Evolutionary conservation across 1,284 basidiomycete genomes (phyloP).

Genomic region (Wolfiporia cocos): DNA sequence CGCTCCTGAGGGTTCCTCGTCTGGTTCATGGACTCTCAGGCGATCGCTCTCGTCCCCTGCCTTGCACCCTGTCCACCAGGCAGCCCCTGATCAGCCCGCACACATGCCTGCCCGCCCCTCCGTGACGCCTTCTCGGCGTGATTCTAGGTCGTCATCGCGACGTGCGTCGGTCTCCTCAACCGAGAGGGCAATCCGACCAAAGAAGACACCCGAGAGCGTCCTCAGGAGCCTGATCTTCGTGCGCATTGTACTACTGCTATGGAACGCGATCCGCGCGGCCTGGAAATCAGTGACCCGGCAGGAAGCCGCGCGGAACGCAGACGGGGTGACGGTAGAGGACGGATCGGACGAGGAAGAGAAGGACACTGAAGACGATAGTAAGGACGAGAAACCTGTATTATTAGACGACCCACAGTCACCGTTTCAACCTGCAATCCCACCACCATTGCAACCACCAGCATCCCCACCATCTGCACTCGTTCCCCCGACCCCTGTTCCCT

Average conservation of each 20-base stretch:
- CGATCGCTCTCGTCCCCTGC: conserved; percentile 48
- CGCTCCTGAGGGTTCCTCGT: conserved; percentile 17
- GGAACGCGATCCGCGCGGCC: conserved; percentile 44
- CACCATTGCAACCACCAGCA: conserved; percentile 10
- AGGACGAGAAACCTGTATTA: conserved; percentile 28
- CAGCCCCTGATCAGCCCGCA: conserved; percentile 8
- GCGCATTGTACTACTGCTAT: conserved; percentile 43
- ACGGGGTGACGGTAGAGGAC: conserved; percentile 21
- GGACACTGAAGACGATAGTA: conserved; percentile 34
- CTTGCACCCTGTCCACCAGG: conserved; percentile 21
- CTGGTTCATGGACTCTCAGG: conserved; percentile 25
- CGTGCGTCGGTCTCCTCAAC: conserved; percentile 19
- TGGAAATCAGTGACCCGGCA: conserved; percentile 35
- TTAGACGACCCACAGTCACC: conserved; percentile 20
- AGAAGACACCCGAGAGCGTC: conserved; percentile 21
- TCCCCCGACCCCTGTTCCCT: not conserved
- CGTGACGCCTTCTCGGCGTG: conserved; percentile 17
- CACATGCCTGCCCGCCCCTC: conserved; percentile 19
- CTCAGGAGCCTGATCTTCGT: conserved; percentile 46
- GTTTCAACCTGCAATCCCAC: conserved; percentile 19
- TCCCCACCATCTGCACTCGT: conserved; percentile 17
- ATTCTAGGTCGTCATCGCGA: conserved; percentile 18
- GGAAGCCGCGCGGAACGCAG: conserved; percentile 6
- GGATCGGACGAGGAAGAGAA: conserved; percentile 31
- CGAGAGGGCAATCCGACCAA: conserved; percentile 18